These are phyloP conservation scores for Ogataea thermomethanolica DNA, from an alignment of 805 yeast species.

Conservation along the genomic window DNA sequence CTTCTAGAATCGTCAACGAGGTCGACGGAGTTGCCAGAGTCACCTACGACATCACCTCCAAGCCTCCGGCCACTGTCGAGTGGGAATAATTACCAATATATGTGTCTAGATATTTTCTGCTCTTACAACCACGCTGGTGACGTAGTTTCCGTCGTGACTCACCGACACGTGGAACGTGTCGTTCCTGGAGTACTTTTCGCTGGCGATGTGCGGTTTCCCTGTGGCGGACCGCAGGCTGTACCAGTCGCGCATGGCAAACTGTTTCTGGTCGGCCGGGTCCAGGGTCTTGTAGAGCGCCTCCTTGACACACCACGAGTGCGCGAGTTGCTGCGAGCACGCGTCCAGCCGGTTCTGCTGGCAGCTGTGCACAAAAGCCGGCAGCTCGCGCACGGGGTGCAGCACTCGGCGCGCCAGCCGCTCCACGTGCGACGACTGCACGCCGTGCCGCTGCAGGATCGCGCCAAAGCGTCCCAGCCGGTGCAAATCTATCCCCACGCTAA, in stretches of 20 bases:
- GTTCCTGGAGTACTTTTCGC: slow-evolving; percentile 28
- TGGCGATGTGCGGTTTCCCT: slow-evolving; percentile 43
- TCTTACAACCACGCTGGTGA: slow-evolving; percentile 51
- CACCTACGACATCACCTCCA: slow-evolving; percentile 96
- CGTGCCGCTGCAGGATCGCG: slow-evolving; percentile 36
- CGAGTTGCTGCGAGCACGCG: slow-evolving; percentile 36
- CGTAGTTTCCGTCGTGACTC: slow-evolving; percentile 62
- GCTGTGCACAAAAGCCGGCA: slow-evolving; percentile 32
- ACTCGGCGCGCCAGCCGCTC: slow-evolving; percentile 43
- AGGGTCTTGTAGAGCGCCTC: slow-evolving; percentile 71
- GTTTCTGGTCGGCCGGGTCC: slow-evolving; percentile 43
- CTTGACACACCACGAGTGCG: slow-evolving; percentile 69
- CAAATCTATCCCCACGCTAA: slow-evolving; percentile 49
- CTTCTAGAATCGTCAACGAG: slow-evolving; percentile 96
- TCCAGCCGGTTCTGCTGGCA: slow-evolving; percentile 19
- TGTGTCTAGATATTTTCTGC: slow-evolving; percentile 3
- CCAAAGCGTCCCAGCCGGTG: slow-evolving; percentile 45
- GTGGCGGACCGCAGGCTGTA: slow-evolving; percentile 37
- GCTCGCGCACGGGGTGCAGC: slow-evolving; percentile 45
- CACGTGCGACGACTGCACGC: slow-evolving; percentile 33
- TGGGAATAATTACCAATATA: slow-evolving; percentile 70
- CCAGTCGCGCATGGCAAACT: slow-evolving; percentile 60
- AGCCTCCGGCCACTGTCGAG: slow-evolving; percentile 99
- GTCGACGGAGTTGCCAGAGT: slow-evolving; percentile 99
- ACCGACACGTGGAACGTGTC: slow-evolving; percentile 54